Percentiles rank a stretch among this genome's conserved stretches.
Conservation (phyloP, 108 stramenopile genomes). For the Cyclotella cryptica region DNA sequence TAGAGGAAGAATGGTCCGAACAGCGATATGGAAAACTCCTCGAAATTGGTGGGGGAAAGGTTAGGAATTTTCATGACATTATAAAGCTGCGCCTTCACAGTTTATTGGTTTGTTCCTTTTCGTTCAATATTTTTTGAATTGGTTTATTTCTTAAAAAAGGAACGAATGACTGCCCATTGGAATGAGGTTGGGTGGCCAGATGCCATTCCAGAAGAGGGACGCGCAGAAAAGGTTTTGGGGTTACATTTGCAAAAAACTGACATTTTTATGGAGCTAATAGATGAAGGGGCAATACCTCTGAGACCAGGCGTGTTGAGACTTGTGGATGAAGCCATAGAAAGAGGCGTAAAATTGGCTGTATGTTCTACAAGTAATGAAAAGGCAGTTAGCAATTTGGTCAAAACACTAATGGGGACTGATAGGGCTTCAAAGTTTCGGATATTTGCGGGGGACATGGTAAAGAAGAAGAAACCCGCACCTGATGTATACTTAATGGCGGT, state of each 20-base stretch:
- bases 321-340: conserved; percentile 85
- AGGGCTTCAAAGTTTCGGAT: conserved; percentile 77
- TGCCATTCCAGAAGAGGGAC: conserved; percentile 51
- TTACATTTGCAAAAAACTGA: conserved; percentile 93
- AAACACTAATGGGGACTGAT: conserved; percentile 86
- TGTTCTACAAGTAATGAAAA: conserved; percentile 93
- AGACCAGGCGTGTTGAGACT: conserved; percentile 88
- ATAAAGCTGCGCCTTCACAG: no score
- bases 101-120: no score
- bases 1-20: conserved; percentile 84
- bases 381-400: conserved; percentile 88
- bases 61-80: no score
- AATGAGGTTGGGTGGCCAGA: conserved; percentile 88
- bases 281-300: conserved; percentile 78
- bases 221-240: conserved; percentile 80
- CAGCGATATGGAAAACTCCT: conserved; percentile 90
- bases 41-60: conserved; percentile 82
- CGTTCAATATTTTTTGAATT: no score
- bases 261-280: conserved; percentile 90
- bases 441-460: conserved; percentile 95
- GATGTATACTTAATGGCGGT: conserved; percentile 95
- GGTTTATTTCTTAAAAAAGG: conserved; percentile 53
- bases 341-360: conserved; percentile 79
- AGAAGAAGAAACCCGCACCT: conserved; percentile 91
- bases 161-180: conserved; percentile 95